phyloP scores from a whole-genome alignment of 75 land plant genomes.

The Selaginella tamariscina region DNA sequence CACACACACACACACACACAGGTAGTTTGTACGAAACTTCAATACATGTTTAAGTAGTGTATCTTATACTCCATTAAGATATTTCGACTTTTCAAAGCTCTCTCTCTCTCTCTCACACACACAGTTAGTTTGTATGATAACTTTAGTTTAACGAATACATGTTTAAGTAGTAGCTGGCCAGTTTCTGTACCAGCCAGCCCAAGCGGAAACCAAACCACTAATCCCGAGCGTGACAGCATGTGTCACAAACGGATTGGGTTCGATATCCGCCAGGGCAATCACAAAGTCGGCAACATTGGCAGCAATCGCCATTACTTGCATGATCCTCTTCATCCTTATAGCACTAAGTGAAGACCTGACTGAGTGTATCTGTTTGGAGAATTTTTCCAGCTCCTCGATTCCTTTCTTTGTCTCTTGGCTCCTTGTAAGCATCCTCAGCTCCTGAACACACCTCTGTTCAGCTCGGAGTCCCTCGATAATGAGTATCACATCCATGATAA shows the following conservation, averaged over 20 bases:
- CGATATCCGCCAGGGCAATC: slow-evolving; percentile 77
- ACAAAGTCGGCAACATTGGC: slow-evolving; percentile 79
- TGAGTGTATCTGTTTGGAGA: neutral
- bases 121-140: too few species aligned
- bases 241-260: slow-evolving; percentile 74
- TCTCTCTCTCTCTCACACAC: too few species aligned
- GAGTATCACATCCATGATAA: slow-evolving; percentile 41
- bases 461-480: slow-evolving; percentile 34
- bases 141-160: too few species aligned
- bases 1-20: too few species aligned
- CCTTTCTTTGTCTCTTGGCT: neutral
- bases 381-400: neutral
- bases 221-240: slow-evolving; percentile 72
- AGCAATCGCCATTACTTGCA: slow-evolving; percentile 70
- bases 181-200: slow-evolving; percentile 99
- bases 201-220: slow-evolving; percentile 89
- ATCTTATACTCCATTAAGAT: too few species aligned
- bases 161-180: slow-evolving; percentile 47
- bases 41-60: too few species aligned
- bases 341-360: slow-evolving; percentile 15
- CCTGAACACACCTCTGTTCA: slow-evolving; percentile 2
- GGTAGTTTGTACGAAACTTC: too few species aligned
- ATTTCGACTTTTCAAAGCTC: too few species aligned
- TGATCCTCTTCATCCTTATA: slow-evolving; percentile 48
- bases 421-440: neutral